phyloP scores from a whole-genome alignment of 2,329 filamentous ascomycete species.

The Westerdykella ornata region DNA sequence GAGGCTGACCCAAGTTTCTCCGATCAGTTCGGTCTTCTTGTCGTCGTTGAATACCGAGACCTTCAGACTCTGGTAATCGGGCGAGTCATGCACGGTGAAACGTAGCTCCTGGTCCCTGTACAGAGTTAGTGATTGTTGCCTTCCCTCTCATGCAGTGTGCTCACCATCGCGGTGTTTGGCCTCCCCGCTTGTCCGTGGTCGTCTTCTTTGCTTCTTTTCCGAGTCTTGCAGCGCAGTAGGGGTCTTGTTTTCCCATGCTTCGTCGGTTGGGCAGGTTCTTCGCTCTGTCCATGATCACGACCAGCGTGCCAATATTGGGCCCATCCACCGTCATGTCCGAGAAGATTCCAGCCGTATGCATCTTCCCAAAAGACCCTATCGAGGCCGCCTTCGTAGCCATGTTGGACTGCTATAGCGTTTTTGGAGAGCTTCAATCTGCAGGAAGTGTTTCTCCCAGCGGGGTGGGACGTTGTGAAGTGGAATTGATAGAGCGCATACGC shows the following conservation, averaged over 20 bases:
- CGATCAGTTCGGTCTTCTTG: slow-evolving; percentile 94
- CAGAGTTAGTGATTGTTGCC: slow-evolving; percentile 10
- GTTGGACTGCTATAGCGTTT: slow-evolving; percentile 2
- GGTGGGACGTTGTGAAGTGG: background rate
- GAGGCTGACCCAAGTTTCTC: slow-evolving; percentile 84
- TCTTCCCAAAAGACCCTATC: slow-evolving; percentile 43
- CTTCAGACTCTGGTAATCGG: slow-evolving; percentile 93
- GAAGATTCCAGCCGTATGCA: slow-evolving; percentile 87
- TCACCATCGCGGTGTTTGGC: slow-evolving; percentile 93
- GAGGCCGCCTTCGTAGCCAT: slow-evolving; percentile 36
- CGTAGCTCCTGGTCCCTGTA: slow-evolving; percentile 92
- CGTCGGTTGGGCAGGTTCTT: slow-evolving; percentile 97
- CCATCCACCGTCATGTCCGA: slow-evolving; percentile 91
- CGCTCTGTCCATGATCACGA: slow-evolving; percentile 84
- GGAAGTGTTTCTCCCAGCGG: background rate
- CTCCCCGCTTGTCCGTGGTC: slow-evolving; percentile 83
- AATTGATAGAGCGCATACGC: background rate
- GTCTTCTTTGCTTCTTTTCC: slow-evolving; percentile 99
- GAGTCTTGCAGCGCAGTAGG: slow-evolving; percentile 86
- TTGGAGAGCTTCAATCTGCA: background rate
- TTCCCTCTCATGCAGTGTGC: slow-evolving; percentile 23
- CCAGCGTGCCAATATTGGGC: slow-evolving; percentile 85
- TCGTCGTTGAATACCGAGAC: slow-evolving; percentile 97
- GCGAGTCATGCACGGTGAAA: slow-evolving; percentile 91
- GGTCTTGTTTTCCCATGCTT: slow-evolving; percentile 97